Evolutionary conservation across 2,329 filamentous ascomycete species (phyloP), one percentile per base, ranked within the genome.

Genomic region (Colletotrichum tropicale): DNA sequence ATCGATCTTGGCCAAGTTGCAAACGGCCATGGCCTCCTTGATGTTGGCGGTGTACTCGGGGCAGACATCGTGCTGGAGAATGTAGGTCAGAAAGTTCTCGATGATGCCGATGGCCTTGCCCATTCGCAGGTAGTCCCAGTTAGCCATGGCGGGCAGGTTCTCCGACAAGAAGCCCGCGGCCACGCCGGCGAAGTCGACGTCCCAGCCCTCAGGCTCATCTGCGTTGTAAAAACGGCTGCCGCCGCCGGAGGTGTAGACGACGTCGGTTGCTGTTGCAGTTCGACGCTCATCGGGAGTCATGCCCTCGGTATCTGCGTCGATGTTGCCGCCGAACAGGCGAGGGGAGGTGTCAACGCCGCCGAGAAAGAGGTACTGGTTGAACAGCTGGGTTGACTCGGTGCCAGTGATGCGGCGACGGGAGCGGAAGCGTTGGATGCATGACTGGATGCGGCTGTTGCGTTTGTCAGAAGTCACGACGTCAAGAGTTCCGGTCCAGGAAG

Each of bases 41-140:
- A 98, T 88, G 77, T 96, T 91, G 1, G 89, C 86, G 0, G 84
- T 87, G 81, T 96, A 94, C 82, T 98, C 97, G 0, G 94, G 93
- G 80, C 96, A 98, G 18, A 98, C 96, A 48, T 94, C 91, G 81
- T 98, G 96, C 76, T 94, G 91, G 12, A 96, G 88, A 1, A 98
- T 88, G 79, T 98, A 99, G 78, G 95, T 94, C 77, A 98, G 91
- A 81, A 98, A 98, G 81, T 97, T 98, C 75, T 92, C 91, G 55
- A 98, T 88, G 1, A 98, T 91, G 38, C 90, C 89, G 24, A 93
- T 91, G 5, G 92, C 92, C 8, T 89, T 84, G n/a, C 89, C 85
- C 76, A 96, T 88, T 15, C 89, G 84, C 0, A 85, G 82, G 18
- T 85, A 87, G 15, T 92, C 89, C 65, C 91, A 90, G 21, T 90